Evolutionary conservation across 2,329 filamentous ascomycete genomes (phyloP), one percentile per base, ranked within the genome.

Genomic region (Pestalotiopsis fici): DNA sequence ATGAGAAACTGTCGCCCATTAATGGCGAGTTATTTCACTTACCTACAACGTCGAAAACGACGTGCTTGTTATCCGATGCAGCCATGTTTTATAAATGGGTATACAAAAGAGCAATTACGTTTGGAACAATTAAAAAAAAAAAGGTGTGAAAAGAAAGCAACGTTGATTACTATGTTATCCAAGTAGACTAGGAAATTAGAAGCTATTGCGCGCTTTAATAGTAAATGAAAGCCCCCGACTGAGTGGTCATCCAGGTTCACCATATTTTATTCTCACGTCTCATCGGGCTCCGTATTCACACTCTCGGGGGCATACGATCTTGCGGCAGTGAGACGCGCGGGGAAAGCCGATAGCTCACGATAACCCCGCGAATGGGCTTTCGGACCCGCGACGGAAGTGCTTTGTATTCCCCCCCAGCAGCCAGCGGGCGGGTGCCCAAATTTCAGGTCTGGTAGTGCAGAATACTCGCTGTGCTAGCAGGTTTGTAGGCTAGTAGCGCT

Each of bases 31-130:
- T 31, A 21, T 21, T n/a, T 0, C 23, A n/a, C 64, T n/a, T 59
- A 60, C 65, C 84, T 47, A 88, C 86, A 2, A 88, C 80, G 71
- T 86, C 83, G 69, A 85, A 85, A 28, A 85, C 82, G 67, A 85
- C 78, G 69, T 85, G 79, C 65, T 85, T 84, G 18, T 39, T 60
- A 12, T 37, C 55, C 12, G 55, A 57, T 15, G 23, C 13, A 4
- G 55, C 55, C 55, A 57, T 57, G 23, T 50, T 50, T 4, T 23
- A n/a, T 9, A 50, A 9, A 23, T 50, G 6, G n/a, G 43, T 23
- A 50, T 23, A 21, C 9, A 50, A 6, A n/a, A 50, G 2, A 50
- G 43, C n/a, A 50, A 9, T 7, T 6, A 35, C 31, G 31, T 35
- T 35, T 6, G 11, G 11, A 35, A 9, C 4, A n/a, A n/a, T n/a